phyloP scores from a whole-genome alignment of 1,284 basidiomycete species.

The Cryptococcus maquisensis region DNA sequence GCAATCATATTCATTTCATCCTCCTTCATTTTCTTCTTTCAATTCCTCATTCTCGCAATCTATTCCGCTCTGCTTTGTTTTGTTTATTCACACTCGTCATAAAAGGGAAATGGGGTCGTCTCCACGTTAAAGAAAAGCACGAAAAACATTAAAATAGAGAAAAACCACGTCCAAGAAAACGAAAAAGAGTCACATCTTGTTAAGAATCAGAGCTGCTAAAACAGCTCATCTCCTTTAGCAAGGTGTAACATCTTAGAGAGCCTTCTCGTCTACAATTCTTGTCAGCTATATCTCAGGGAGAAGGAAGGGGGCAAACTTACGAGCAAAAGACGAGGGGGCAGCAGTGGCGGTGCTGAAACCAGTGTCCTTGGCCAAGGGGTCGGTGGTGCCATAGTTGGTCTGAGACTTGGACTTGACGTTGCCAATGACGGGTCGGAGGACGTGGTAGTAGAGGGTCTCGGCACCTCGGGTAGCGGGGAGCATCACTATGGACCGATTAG shows the following conservation, averaged over 20 bases:
- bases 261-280: slow-evolving; percentile 34
- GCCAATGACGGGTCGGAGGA: slow-evolving; percentile 65
- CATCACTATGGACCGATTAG: slow-evolving; percentile 28
- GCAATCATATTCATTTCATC: background rate
- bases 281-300: background rate
- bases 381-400: slow-evolving; percentile 19
- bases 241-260: slow-evolving; percentile 25
- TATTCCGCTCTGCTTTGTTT: background rate
- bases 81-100: background rate
- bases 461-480: slow-evolving; percentile 60
- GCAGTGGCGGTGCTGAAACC: slow-evolving; percentile 36
- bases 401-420: slow-evolving; percentile 42
- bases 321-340: slow-evolving; percentile 41
- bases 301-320: slow-evolving; percentile 16
- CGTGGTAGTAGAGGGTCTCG: slow-evolving; percentile 62
- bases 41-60: background rate
- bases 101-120: background rate
- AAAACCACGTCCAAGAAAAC: background rate
- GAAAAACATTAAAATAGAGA: background rate
- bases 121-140: background rate
- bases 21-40: background rate
- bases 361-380: slow-evolving; percentile 26
- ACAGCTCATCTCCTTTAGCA: background rate
- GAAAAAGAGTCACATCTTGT: background rate
- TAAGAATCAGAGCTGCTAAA: background rate